Evolutionary conservation across 2,329 filamentous ascomycete species (phyloP), one percentile per base, ranked within the genome.

Genomic region (Zarea fungicola): DNA sequence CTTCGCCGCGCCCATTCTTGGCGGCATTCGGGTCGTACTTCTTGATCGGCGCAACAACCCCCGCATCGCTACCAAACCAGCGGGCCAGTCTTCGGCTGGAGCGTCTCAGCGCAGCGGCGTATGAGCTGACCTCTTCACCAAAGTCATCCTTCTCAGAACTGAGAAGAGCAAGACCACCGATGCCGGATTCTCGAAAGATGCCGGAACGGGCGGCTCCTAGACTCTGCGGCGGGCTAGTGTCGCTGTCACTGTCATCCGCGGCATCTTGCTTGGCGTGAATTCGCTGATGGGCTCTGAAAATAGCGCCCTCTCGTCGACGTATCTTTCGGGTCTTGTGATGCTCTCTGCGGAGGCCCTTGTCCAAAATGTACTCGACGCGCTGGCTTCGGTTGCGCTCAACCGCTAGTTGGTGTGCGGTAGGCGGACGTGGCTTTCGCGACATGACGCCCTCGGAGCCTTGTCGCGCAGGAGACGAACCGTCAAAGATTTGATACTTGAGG

Each of bases 391-490:
- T 90, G 48, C 84, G 79, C 64, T 90, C 87, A 1, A 93, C 85
- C 0, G 87, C 87, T 32, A 90, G 72, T 65, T 93, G 88, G 65
- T 93, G 88, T 29, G 87, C 85, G 0, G 88, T 93, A 0, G 89
- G 80, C 3, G 87, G 87, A 1, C 88, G 78, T 8, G 84, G 82
- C 61, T 89, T 84, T 50, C 80, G 71, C 18, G 74, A 71, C 31
- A 75, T 69, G n/a, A 78, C 73, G 13, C 74, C 73, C 50, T 83
- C 81, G 13, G 77, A 71, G 18, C 75, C 66, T 16, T 76, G 69
- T 19, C 75, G 73, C 35, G 71, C 77, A 6, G 81, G 81, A 2
- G 81, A 84, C 0, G 80, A 83, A 14, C 71, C 78, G 51, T 84
- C 81, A 16, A 79, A 72, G 21, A 81, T 72, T 54, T 80, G 75